Base-by-base conservation (phyloP, 2,329 filamentous ascomycete genomes). In the Fusarium sororula region DNA sequence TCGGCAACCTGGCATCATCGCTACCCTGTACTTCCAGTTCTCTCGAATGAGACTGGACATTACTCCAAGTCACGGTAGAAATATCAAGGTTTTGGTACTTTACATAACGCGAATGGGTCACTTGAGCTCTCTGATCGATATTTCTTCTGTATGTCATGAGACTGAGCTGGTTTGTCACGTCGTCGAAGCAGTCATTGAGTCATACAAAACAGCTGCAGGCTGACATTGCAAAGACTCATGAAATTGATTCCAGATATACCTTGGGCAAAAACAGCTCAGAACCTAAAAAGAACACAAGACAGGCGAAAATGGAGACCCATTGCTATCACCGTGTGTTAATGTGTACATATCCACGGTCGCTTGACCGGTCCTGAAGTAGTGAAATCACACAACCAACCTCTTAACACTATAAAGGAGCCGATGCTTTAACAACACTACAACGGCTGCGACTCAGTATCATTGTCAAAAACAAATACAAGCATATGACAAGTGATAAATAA, bases 11-110 rank as follows among this genome's bases (percentile, higher is more conserved):
- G 28, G 28, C 58, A 32, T 26, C 7, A 18, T 10, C 11, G 13
- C 32, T 73, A 73, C 70, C 70, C 70, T 73, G 11, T 39, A 73
- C 55, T 50, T 28, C 12, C 13, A 35, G 9, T 26, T 28, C 24
- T 14, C 9, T 22, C 6, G 12, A 26, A n/a, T 14, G 30, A 28
- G 39, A 57, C 58, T 20, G 7, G 42, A 28, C 30, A 50, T 32
- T 24, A 13, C n/a, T 26, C 30, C 14, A 3, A 58, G n/a, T 13
- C 32, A 26, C 11, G 10, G 5, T 14, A 17, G 7, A 28, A 14
- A 17, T 13, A 58, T 28, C 13, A 11, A 13, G 13, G 14, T 14
- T 32, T 30, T 15, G 8, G 8, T 22, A 38, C 15, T 55, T 13
- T 20, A 30, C 1, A 24, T 37, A 5, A 10, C 14, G 8, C 5